phyloP scores from a whole-genome alignment of 2,329 filamentous ascomycete species.

The Pseudocercospora vitis region DNA sequence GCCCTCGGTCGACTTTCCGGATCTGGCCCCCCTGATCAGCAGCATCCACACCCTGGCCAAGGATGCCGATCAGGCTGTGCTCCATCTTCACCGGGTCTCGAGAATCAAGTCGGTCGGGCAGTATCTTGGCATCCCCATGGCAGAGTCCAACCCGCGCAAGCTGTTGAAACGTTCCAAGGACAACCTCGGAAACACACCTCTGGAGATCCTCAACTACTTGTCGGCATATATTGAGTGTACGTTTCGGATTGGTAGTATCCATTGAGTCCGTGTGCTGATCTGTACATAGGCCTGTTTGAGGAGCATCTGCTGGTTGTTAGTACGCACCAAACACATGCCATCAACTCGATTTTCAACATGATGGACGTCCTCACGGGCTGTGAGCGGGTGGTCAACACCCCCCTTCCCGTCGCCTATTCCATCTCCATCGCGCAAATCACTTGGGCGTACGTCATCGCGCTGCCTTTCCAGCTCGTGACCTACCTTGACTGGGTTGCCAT shows the following conservation, averaged over 20 bases:
- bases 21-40: constrained; percentile 67
- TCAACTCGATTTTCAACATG: constrained; percentile 60
- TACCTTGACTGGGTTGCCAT: constrained; percentile 72
- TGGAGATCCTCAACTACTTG: constrained; percentile 76
- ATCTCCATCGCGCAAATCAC: constrained; percentile 86
- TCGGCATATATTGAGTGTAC: constrained; percentile 61
- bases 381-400: constrained; percentile 78
- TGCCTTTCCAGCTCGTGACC: constrained; percentile 75
- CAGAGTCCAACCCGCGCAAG: constrained; percentile 75
- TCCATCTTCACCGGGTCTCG: constrained; percentile 40
- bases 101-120: constrained; percentile 52
- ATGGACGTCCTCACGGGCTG: constrained; percentile 72
- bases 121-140: constrained; percentile 74
- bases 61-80: constrained; percentile 51
- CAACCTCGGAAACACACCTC: constrained; percentile 77
- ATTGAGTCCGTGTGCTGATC: background rate
- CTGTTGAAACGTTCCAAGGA: constrained; percentile 69
- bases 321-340: constrained; percentile 60
- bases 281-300: constrained; percentile 49
- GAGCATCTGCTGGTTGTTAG: constrained; percentile 57
- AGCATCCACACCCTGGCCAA: constrained; percentile 76
- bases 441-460: constrained; percentile 76
- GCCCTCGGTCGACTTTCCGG: constrained; percentile 73
- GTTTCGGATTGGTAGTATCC: background rate
- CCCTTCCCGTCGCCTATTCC: constrained; percentile 77